Evolutionary conservation across 768 basidiomycete species (phyloP), one percentile per base, ranked within the genome.

Genomic region (Hypholoma fasciculare): DNA sequence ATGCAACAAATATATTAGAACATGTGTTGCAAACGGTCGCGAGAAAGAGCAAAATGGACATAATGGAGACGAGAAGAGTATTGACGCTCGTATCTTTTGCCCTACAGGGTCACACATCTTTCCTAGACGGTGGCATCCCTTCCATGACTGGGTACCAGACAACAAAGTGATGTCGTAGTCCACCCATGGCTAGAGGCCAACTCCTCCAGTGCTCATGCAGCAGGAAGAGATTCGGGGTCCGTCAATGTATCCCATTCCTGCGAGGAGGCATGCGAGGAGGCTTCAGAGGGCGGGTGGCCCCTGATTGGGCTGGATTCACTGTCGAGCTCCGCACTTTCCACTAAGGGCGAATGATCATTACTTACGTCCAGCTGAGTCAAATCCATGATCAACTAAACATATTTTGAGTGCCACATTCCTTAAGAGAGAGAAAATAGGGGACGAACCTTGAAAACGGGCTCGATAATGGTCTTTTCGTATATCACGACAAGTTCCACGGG

Each of bases 401-500:
- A 55, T 62, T 65, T 23, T 16, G 48, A 34, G 11, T 61, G 46
- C 39, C 27, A 40, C 4, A 39, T 49, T 23, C 23, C 23, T 49
- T n/a, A 30, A 42, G n/a, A 36, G 36, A 34, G 26, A 30, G 36
- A 14, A 52, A 55, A 51, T 14, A 30, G 13, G 34, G 23, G 9
- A 72, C 76, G 34, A 55, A 88, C 89, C 77, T 92, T 90, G 77
- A 94, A 93, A 49, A 94, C 78, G 38, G 86, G 80, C 26, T 84
- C 82, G 2, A 93, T 90, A 30, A 96, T 86, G 36, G 94, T 95
- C 74, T 90, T 90, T 75, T 98, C 88, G 68, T 97, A 96, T 61
- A 98, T 96, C 72, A 90, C 85, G 66, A 99, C 89, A 64, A 98
- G 85, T 73, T 98, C 97, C 34, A 94, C 86, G 0, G 96, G 94